These are phyloP conservation scores for Pseudisothecium myosuroides DNA, from an alignment of 225 moss, liverwort and hornwort genomes.

Conservation along the genomic window DNA sequence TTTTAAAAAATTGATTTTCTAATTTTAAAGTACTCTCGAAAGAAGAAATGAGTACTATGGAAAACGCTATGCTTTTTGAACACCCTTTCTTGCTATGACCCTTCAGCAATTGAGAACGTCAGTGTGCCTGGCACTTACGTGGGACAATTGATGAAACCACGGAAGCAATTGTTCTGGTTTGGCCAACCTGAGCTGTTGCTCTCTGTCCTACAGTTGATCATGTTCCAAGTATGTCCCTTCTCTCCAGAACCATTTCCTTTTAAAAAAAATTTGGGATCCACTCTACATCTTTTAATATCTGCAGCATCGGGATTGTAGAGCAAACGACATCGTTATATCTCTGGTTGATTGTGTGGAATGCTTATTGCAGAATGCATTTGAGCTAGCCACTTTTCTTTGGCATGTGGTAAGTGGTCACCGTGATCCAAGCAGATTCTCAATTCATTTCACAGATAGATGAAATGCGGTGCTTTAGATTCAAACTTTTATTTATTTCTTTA, in stretches of 20 bases:
- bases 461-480: background rate
- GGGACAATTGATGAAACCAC: slow-evolving; percentile 13
- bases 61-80: too few species aligned
- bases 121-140: background rate
- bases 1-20: too few species aligned
- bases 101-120: slow-evolving; percentile 43
- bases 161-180: slow-evolving; percentile 61
- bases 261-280: too few species aligned
- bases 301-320: background rate
- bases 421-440: background rate
- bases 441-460: background rate
- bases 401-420: slow-evolving; percentile 10
- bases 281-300: background rate
- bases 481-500: background rate
- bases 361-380: slow-evolving; percentile 36
- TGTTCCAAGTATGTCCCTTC: slow-evolving; percentile 15
- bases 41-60: too few species aligned
- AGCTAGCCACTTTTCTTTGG: slow-evolving; percentile 43
- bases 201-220: slow-evolving; percentile 33
- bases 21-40: too few species aligned
- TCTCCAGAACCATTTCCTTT: background rate
- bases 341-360: background rate
- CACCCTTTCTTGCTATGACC: too few species aligned
- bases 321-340: background rate
- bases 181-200: slow-evolving; percentile 24